Percentiles rank a stretch among this genome's conserved stretches.
These are phyloP conservation scores for Delitschia confertaspora DNA, from an alignment of 495 filamentous ascomycete genomes.

Conservation along the genomic window DNA sequence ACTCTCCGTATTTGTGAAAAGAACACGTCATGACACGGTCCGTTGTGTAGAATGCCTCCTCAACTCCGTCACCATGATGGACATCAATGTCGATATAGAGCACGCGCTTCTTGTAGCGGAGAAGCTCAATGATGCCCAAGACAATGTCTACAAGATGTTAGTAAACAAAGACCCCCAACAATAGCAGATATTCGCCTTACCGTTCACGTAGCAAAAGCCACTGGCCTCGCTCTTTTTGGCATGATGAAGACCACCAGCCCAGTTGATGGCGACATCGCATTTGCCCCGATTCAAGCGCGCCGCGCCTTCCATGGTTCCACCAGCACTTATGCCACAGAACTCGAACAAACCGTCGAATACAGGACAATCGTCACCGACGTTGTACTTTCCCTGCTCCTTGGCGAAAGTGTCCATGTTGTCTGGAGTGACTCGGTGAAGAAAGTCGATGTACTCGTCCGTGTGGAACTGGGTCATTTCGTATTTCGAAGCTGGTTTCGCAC, in stretches of 20 bases:
- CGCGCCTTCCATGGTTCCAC: conserved; percentile 95
- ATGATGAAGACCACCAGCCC: conserved; percentile 95
- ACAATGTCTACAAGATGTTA: conserved; percentile 67
- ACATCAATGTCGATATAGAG: conserved; percentile 98
- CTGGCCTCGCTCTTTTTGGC: conserved; percentile 95
- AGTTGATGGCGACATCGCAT: conserved; percentile 95
- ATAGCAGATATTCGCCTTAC: conserved; percentile 40
- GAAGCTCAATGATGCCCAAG: conserved; percentile 88
- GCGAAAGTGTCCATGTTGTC: conserved; percentile 96
- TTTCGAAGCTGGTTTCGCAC: conserved; percentile 91
- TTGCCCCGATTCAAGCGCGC: conserved; percentile 85
- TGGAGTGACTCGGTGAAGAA: conserved; percentile 88
- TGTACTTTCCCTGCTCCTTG: conserved; percentile 93
- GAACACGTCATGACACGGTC: conserved; percentile 97
- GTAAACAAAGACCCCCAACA: background rate
- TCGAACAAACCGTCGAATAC: conserved; percentile 98
- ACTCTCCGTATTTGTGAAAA: conserved; percentile 98
- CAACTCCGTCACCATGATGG: conserved; percentile 95
- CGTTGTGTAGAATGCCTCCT: conserved; percentile 95
- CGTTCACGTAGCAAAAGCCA: conserved; percentile 98
- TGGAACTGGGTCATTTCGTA: conserved; percentile 99
- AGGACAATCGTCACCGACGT: conserved; percentile 95
- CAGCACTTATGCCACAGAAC: conserved; percentile 95
- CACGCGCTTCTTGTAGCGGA: conserved; percentile 86
- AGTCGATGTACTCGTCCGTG: conserved; percentile 98